Conservation (phyloP, 805 yeast species). For the Candida dendrica region DNA sequence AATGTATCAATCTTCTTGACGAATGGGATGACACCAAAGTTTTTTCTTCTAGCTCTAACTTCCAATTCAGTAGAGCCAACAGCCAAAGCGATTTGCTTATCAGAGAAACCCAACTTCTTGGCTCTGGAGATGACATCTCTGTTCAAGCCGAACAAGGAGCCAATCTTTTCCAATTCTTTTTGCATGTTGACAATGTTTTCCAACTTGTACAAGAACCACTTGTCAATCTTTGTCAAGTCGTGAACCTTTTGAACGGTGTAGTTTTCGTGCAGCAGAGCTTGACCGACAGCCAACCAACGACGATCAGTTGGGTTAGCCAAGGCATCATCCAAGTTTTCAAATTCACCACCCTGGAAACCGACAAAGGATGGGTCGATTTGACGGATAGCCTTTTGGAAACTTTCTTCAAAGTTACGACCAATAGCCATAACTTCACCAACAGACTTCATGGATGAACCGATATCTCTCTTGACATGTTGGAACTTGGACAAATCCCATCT, state of each 20-base stretch:
- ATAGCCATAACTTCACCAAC: slow-evolving; percentile 99
- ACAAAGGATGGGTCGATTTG: slow-evolving; percentile 87
- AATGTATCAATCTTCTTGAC: slow-evolving; percentile 95
- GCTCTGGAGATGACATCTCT: slow-evolving; percentile 69
- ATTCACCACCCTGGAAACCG: slow-evolving; percentile 86
- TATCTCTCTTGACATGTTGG: slow-evolving; percentile 88
- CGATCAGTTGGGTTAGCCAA: slow-evolving; percentile 88
- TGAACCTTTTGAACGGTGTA: slow-evolving; percentile 90
- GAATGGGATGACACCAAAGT: slow-evolving; percentile 77
- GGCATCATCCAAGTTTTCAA: slow-evolving; percentile 70
- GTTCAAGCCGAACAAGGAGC: slow-evolving; percentile 51
- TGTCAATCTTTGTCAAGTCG: slow-evolving; percentile 86
- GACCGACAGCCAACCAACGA: slow-evolving; percentile 97
- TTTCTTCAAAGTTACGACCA: slow-evolving; percentile 96
- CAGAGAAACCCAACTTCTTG: slow-evolving; percentile 92
- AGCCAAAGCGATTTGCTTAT: slow-evolving; percentile 80
- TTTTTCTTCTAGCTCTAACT: slow-evolving; percentile 76
- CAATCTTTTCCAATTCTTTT: slow-evolving; percentile 63
- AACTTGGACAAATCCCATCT: slow-evolving; percentile 97
- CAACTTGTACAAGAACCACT: slow-evolving; percentile 91
- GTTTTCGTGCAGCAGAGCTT: slow-evolving; percentile 86
- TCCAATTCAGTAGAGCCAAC: slow-evolving; percentile 70
- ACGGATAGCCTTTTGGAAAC: slow-evolving; percentile 95
- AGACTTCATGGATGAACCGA: slow-evolving; percentile 96
- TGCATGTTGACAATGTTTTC: slow-evolving; percentile 90